A percentile compares a stretch with the other conserved stretches of the same genome.
Conservation (phyloP, 176 grass and related monocot species). For the Raddia guianensis region DNA sequence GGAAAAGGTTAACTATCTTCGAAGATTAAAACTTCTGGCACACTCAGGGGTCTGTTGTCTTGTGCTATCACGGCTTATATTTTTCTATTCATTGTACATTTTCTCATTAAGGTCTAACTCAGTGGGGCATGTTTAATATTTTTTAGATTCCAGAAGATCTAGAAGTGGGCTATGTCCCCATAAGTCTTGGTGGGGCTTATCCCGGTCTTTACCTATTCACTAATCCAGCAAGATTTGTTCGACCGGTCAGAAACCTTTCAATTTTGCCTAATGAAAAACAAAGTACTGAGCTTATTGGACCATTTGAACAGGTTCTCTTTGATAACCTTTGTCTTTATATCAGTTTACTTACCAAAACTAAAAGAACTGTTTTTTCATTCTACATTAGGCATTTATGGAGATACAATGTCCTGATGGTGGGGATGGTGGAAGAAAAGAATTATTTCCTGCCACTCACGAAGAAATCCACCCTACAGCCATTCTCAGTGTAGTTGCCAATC, state of each 20-base stretch:
- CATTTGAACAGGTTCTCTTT: conserved; percentile 82
- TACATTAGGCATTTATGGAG: conserved; percentile 92
- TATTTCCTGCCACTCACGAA: conserved; percentile 88
- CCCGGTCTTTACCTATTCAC: conserved; percentile 94
- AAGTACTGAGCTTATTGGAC: conserved; percentile 92
- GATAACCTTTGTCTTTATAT: conserved; percentile 29
- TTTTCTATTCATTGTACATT: not conserved
- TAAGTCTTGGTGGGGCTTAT: conserved; percentile 85
- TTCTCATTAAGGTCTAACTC: conserved; percentile 17
- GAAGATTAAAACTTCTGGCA: conserved; percentile 70
- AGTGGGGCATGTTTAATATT: not conserved
- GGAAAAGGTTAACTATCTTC: conserved; percentile 68
- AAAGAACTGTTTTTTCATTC: conserved; percentile 20
- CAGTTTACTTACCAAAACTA: conserved; percentile 30
- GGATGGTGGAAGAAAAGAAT: conserved; percentile 72
- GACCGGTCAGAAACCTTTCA: conserved; percentile 75
- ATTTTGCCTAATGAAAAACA: conserved; percentile 45
- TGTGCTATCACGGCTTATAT: not conserved
- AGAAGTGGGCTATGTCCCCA: conserved; percentile 91
- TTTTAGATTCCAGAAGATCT: conserved; percentile 86
- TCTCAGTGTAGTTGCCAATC: conserved; percentile 94
- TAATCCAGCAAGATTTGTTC: conserved; percentile 82
- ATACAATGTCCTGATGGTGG: conserved; percentile 92
- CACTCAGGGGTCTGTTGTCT: conserved; percentile 48
- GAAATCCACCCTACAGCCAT: conserved; percentile 96